Evolutionary conservation across 768 basidiomycete genomes (phyloP), one percentile per base, ranked within the genome.

Genomic region (Omphalotus guepiniiformis): DNA sequence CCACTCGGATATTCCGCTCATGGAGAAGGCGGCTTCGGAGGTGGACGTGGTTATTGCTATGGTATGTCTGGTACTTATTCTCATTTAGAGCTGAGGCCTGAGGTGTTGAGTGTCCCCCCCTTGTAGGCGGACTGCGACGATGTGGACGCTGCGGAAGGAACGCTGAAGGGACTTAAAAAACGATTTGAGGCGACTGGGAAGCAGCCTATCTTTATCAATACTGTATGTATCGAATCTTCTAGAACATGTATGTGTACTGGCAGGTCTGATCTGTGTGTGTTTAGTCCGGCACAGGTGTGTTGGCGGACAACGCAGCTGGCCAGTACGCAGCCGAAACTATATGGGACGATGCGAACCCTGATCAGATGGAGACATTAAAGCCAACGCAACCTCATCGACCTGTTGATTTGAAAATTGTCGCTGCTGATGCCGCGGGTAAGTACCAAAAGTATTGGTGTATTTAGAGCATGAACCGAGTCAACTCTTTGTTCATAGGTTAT

Each of bases 41-140:
- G 42, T 42, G n/a, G 49, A 50, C 25, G 28, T 44, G 4, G 49
- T 45, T 13, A 39, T 50, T 22, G 36, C 42, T 18, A 39, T 39
- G 42, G 48, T 40, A 39, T 6, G 35, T n/a, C n/a, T n/a, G n/a
- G n/a, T n/a, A n/a, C n/a, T n/a, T n/a, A n/a, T n/a, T n/a, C 7
- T 27, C 25, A 18, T 38, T 3, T 25, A 28, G 16, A 1, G 16
- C 22, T 8, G 12, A 9, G 21, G 27, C 25, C 32, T 8, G 11
- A 4, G 7, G 16, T n/a, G 5, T 35, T 21, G 13, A 29, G 32
- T 30, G 15, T n/a, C 18, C 22, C 12, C 16, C 13, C 9, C 6
- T 21, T 22, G 4, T 42, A 73, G 74, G 70, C 70, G 1, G 67
- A 74, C 48, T 48, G 68, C 1, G 70, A 74, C 36, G 58, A 71